Evolutionary conservation across 2,329 filamentous ascomycete species (phyloP), one percentile per base, ranked within the genome.

Genomic region (Colletotrichum sp.): DNA sequence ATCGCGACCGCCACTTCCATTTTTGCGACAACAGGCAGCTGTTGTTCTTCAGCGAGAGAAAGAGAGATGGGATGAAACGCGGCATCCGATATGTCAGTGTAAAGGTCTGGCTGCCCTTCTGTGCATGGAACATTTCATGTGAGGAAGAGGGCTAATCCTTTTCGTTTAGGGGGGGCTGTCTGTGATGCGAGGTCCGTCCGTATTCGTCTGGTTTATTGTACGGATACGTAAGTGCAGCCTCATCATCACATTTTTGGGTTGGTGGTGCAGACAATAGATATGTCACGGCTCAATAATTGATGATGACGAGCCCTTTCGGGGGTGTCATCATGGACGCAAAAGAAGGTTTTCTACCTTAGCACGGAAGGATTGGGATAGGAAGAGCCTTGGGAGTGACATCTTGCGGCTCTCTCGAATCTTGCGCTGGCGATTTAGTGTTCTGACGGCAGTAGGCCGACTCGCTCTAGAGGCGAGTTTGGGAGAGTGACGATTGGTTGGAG

Each of bases 1-100:
- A 28, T 28, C 55, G 55, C 55, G 21, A 28, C 55, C 55, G 21
- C 26, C n/a, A 26, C 12, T 59, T 59, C 26, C 4, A 15, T 9
- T 59, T 59, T 59, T 59, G 21, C 69, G 62, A 60, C 15, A 24
- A 30, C 34, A 21, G 26, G 30, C 59, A 21, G 32, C 30, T 32
- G 10, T 13, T 62, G n/a, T 21, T 62, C 32, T 52, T 39, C 30
- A 39, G 39, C 30, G 39, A 49, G 49, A 52, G 16, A n/a, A 64
- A 52, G 16, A 36, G 21, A 63, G 62, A 68, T 39, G 62, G 55
- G 72, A 72, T 75, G 72, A 72, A 72, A 75, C 72, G 52, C 72
- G 62, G 36, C 66, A 28, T 44, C 60, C 72, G 49, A 72, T 60
- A n/a, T 73, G 73, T 64, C 57, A 68, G 39, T 59, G 5, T 55